phyloP scores from a whole-genome alignment of 1,284 basidiomycete genomes.

The Irpex lacteus region DNA sequence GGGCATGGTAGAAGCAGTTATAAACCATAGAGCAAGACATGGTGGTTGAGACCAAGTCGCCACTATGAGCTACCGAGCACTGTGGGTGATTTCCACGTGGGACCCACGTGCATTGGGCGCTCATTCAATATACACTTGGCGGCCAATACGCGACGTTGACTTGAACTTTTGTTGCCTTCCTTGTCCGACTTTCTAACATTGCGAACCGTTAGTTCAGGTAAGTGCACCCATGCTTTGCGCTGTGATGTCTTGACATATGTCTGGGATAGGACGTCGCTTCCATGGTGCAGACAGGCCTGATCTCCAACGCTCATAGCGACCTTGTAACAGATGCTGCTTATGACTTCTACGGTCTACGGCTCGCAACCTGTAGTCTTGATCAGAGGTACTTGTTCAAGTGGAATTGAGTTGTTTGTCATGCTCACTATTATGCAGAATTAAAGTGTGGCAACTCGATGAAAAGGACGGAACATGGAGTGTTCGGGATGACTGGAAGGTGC shows the following conservation, averaged over 20 bases:
- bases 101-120: background rate
- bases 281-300: slow-evolving; percentile 76
- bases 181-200: no score
- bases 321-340: slow-evolving; percentile 83
- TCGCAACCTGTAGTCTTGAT: slow-evolving; percentile 77
- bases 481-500: slow-evolving; percentile 87
- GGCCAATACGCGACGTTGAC: background rate
- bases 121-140: background rate
- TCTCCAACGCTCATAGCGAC: slow-evolving; percentile 73
- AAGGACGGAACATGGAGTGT: slow-evolving; percentile 67
- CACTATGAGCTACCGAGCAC: background rate
- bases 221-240: background rate
- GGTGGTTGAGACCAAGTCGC: no score
- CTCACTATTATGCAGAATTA: slow-evolving; percentile 52
- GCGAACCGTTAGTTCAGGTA: background rate
- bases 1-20: no score
- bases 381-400: slow-evolving; percentile 49
- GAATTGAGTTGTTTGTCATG: background rate
- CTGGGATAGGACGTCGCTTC: no score
- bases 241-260: no score
- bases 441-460: slow-evolving; percentile 78
- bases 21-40: no score
- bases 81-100: background rate
- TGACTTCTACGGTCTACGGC: slow-evolving; percentile 83
- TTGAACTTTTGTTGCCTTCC: no score